Evolutionary conservation across 2,329 filamentous ascomycete genomes (phyloP), one percentile per base, ranked within the genome.

Genomic region (Pseudocercospora fuligena): DNA sequence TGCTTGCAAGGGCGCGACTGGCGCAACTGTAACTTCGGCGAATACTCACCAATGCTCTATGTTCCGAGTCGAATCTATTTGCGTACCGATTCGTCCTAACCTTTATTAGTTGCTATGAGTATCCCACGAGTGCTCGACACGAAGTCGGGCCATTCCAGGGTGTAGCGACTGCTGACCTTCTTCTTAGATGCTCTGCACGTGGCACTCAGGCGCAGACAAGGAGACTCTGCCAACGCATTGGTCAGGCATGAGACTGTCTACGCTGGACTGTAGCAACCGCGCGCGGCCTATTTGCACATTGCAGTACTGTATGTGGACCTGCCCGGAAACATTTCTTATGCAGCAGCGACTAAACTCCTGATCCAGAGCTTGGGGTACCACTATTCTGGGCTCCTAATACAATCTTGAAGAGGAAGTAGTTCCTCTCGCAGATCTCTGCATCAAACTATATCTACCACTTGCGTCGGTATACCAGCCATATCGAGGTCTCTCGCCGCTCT

Each of bases 401-500:
- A 27, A 23, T 29, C 25, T n/a, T 33, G 51, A 31, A 33, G 19
- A 25, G 47, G 19, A 51, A 56, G 27, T 25, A 29, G n/a, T 31
- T 56, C 51, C 51, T 56, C 16, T 31, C 25, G 51, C 51, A 56
- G 51, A 56, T 56, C 51, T 56, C 27, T 27, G 51, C 51, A n/a
- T 25, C 51, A 56, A 33, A 19, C 27, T 19, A 56, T 56, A 56
- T 16, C 9, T 19, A 27, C 27, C 51, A 56, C 27, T 31, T 31
- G 51, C 51, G 16, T 31, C 27, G 51, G 27, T 19, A 56, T 27
- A 56, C 23, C 51, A 56, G 51, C 51, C 51, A 56, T 31, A 16
- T 56, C 51, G 51, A 29, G 51, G 12, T 31, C 16, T 27, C 51
- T 14, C 23, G 27, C 27, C 51, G 51, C 25, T 31, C 51, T 56